Evolutionary conservation across 192 early-diverging fungal species (phyloP), one percentile per base, ranked within the genome.

Genomic region (Coemansia umbellata): DNA sequence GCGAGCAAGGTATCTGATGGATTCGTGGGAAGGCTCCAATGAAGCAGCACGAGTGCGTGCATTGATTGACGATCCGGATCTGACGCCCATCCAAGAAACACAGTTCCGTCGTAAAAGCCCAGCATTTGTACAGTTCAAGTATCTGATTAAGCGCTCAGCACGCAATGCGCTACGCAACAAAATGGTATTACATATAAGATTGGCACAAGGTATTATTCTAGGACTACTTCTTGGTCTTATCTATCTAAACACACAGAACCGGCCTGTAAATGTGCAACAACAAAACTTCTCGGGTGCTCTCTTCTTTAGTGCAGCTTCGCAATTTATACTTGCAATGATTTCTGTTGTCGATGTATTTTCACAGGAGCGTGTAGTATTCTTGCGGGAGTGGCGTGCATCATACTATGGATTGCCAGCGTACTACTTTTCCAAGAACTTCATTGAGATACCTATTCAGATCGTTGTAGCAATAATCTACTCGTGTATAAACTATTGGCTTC

Each of bases 391-490:
- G 66, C 72, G 66, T 5, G 65, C 66, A 8, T 78, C 74, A 4
- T 84, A 82, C 64, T 86, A 86, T 69, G 40, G 52, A 3, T 58
- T 84, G 13, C 67, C 78, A 0, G 71, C 80, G 9, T 84, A 79
- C 52, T 86, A 79, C 55, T 43, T 74, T 5, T 55, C 69, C 44
- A 86, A 86, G 58, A 71, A 82, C 50, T 58, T 63, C 39, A 59
- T 82, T 30, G 82, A 84, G 58, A 37, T 81, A 24, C 84, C 84
- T 7, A 61, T 77, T 45, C 65, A 79, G 42, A 63, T 83, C 28
- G 5, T 80, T 24, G 31, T 71, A 43, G 74, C 84, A 4, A 69
- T 66, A 13, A 41, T 79, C 23, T 69, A 68, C 49, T 50, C 74
- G 13, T 47, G 54, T 3, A 69, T 79, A 24, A 60, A 63, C 26